Percentiles rank a stretch among this genome's conserved stretches.
These are phyloP conservation scores for Starmera dryadoides DNA, from an alignment of 805 yeast species.

Conservation along the genomic window DNA sequence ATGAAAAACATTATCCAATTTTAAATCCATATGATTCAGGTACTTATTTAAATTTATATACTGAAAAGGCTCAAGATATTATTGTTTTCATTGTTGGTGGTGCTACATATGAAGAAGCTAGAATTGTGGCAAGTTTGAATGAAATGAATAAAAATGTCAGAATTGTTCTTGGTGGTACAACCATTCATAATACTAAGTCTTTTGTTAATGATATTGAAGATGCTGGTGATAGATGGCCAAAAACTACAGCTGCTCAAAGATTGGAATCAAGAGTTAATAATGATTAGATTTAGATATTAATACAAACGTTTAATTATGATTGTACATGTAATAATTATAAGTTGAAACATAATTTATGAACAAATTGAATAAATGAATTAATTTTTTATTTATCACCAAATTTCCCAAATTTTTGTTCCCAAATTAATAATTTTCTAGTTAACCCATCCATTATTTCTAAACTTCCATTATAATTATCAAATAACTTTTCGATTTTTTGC, in stretches of 20 bases:
- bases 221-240: constrained; percentile 31
- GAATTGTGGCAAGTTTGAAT: constrained; percentile 70
- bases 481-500: constrained; percentile 32
- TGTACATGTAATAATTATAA: too few species aligned
- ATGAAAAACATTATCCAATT: constrained; percentile 34
- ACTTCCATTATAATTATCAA: constrained; percentile 50
- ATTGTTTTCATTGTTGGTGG: constrained; percentile 80
- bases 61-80: constrained; percentile 51
- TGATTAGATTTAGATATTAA: background rate
- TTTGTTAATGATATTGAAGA: constrained; percentile 26
- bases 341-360: too few species aligned
- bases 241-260: constrained; percentile 7
- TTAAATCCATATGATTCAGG: constrained; percentile 25
- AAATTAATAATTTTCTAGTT: constrained; percentile 59
- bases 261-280: constrained; percentile 3
- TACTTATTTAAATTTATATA: constrained; percentile 13
- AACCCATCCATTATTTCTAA: constrained; percentile 62
- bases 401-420: constrained; percentile 67
- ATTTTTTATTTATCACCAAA: constrained; percentile 12
- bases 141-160: constrained; percentile 46
- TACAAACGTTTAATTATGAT: too few species aligned
- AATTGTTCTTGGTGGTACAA: constrained; percentile 76
- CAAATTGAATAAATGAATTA: background rate
- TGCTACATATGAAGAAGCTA: constrained; percentile 85
- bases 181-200: constrained; percentile 39